Base-by-base conservation (phyloP, 208 protist genomes). In the Leishmania gerbilli region DNA sequence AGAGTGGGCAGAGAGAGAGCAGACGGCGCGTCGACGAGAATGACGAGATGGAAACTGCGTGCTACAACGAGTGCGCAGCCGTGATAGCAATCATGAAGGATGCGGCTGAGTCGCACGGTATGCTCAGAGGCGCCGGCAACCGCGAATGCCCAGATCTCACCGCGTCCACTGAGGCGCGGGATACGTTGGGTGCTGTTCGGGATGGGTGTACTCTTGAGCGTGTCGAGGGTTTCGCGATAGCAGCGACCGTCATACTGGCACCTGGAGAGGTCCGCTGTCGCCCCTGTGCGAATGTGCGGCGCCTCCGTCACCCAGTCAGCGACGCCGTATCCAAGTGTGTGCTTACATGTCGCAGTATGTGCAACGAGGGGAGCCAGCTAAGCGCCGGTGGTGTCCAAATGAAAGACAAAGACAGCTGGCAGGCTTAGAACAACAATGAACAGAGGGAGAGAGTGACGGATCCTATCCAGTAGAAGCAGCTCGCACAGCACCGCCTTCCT, bases 201-300 rank as follows among this genome's bases (percentile, higher is more conserved):
- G 88, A 51, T 89, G 88, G 0, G 76, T 65, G 71, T 82, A 89
- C 0, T 84, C 55, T 47, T 37, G 55, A 34, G 85, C 85, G 76
- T 91, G 86, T 34, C 77, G 62, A 17, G 81, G 78, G 71, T 86
- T 89, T 91, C 86, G 51, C 83, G 85, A 34, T 91, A 91, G 79
- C 88, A 88, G 62, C 53, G 71, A 31, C 85, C 85, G 58, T 91
- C 88, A 53, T 87, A 91, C 1, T 60, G 78, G 60, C 85, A 89
- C 42, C 87, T 77, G 5, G 69, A 78, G 24, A 77, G 67, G 34
- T 1, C 42, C 71, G 49, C 47, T 15, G 11, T 47, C 11, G 42
- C 68, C 42, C 34, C 40, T 15, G 6, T 72, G 40, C 21, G 11
- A 69, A 3, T 42, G 64, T 24, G 34, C 64, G 31, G 64, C 11